phyloP scores from a whole-genome alignment of 2,329 filamentous ascomycete genomes.

The Dactylonectria estremocensis region DNA sequence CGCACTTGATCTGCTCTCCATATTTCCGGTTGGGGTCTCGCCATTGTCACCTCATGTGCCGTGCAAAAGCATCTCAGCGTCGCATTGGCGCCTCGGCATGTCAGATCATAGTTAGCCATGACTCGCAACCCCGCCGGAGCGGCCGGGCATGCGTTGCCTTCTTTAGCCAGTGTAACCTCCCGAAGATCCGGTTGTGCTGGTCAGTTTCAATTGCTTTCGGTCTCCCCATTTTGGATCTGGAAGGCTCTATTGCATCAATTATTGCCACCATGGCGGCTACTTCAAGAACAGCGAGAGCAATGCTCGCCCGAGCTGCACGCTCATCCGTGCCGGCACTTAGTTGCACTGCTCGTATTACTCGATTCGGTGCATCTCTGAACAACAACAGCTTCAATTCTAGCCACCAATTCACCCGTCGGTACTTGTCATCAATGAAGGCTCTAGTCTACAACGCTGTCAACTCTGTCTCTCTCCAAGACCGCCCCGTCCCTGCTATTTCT shows the following conservation, averaged over 20 bases:
- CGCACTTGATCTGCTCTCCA: neutral
- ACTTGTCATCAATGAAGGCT: conserved; percentile 58
- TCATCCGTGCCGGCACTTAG: neutral
- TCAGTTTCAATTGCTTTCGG: neutral
- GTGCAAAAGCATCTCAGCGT: neutral
- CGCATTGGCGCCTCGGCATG: neutral
- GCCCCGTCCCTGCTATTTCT: conserved; percentile 58
- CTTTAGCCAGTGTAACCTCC: neutral
- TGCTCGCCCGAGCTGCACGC: neutral
- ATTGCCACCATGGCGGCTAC: neutral
- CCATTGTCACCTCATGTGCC: neutral
- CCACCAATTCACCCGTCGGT: neutral
- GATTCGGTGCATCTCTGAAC: neutral
- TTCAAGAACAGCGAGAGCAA: neutral
- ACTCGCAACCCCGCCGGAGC: neutral
- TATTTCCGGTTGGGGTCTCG: neutral
- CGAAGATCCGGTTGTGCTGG: neutral
- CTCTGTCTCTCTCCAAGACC: conserved; percentile 57
- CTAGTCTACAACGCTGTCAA: conserved; percentile 59
- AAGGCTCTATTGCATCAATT: neutral
- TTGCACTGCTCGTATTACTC: neutral
- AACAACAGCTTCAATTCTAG: neutral
- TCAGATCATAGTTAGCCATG: neutral
- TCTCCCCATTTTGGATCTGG: neutral
- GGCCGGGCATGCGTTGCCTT: neutral